Evolutionary conservation across 2,329 filamentous ascomycete species (phyloP).

Genomic region (Alternaria consortialis): DNA sequence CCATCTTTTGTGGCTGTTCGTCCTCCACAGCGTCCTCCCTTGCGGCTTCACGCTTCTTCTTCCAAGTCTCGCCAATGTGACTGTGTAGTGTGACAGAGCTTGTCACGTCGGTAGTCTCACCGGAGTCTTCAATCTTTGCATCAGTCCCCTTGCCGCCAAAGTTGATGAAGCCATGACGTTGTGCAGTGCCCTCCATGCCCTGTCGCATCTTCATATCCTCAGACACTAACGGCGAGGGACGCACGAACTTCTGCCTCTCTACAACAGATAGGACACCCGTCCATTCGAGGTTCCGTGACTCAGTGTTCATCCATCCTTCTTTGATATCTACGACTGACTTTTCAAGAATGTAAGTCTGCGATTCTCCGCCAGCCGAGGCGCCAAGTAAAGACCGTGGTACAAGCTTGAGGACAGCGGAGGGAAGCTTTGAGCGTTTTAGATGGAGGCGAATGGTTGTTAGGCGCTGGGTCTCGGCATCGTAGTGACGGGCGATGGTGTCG

Average conservation of each 20-base stretch:
- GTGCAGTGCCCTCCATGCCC: constrained; percentile 43
- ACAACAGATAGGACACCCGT: constrained; percentile 81
- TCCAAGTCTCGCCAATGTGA: constrained; percentile 73
- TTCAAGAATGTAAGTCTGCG: constrained; percentile 82
- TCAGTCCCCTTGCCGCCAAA: constrained; percentile 35
- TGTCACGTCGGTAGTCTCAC: constrained; percentile 69
- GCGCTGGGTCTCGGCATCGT: constrained; percentile 77
- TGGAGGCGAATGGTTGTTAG: constrained; percentile 82
- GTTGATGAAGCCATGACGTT: constrained; percentile 45
- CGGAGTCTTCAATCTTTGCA: constrained; percentile 41
- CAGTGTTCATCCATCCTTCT: constrained; percentile 83
- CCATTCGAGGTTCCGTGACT: constrained; percentile 83
- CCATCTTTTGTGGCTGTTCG: constrained; percentile 60
- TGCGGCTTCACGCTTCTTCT: constrained; percentile 56
- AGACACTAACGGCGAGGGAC: constrained; percentile 47
- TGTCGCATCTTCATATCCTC: constrained; percentile 41
- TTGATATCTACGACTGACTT: constrained; percentile 80
- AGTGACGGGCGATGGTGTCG: constrained; percentile 78
- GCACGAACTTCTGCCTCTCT: constrained; percentile 75
- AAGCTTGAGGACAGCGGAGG: constrained; percentile 76
- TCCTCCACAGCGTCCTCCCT: constrained; percentile 53
- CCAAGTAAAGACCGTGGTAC: constrained; percentile 75
- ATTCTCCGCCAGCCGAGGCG: constrained; percentile 66
- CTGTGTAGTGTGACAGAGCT: constrained; percentile 80
- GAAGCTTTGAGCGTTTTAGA: constrained; percentile 81